These are phyloP conservation scores for Teunomyces pallodes DNA, from an alignment of 805 yeast genomes.

Conservation along the genomic window DNA sequence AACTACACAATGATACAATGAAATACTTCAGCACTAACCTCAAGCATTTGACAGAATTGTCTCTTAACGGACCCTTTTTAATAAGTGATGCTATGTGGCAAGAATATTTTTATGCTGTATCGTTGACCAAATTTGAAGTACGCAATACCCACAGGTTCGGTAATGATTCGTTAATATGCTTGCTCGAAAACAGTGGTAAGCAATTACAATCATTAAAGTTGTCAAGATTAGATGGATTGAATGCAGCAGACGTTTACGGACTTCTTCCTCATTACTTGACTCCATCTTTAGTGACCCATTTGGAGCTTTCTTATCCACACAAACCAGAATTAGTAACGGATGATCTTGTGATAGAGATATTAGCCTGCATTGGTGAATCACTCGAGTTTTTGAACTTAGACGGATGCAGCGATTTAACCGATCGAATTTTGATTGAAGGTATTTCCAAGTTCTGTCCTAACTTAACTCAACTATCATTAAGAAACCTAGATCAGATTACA, in stretches of 20 bases:
- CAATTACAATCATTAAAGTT: slow-evolving; percentile 57
- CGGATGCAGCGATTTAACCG: slow-evolving; percentile 75
- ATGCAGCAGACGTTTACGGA: slow-evolving; percentile 54
- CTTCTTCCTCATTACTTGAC: slow-evolving; percentile 61
- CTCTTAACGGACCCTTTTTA: slow-evolving; percentile 88
- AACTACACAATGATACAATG: slow-evolving; percentile 74
- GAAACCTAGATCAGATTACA: slow-evolving; percentile 60
- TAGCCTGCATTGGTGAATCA: slow-evolving; percentile 61
- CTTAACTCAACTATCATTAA: slow-evolving; percentile 58
- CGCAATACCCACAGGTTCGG: slow-evolving; percentile 82
- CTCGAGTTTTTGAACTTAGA: slow-evolving; percentile 59
- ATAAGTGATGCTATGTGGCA: slow-evolving; percentile 78
- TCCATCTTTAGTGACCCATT: slow-evolving; percentile 43
- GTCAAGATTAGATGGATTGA: slow-evolving; percentile 71
- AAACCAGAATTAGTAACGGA: slow-evolving; percentile 66
- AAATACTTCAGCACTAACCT: slow-evolving; percentile 61
- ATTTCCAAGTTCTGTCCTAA: slow-evolving; percentile 54
- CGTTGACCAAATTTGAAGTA: slow-evolving; percentile 56
- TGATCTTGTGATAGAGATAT: slow-evolving; percentile 57
- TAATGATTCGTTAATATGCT: slow-evolving; percentile 57
- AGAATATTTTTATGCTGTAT: slow-evolving; percentile 60
- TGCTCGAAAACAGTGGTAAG: slow-evolving; percentile 58
- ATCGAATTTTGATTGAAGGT: slow-evolving; percentile 56
- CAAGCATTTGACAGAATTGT: slow-evolving; percentile 48
- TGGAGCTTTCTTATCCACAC: slow-evolving; percentile 70